These are phyloP conservation scores for Kuraishia ogatae DNA, from an alignment of 805 yeast species.

Conservation along the genomic window DNA sequence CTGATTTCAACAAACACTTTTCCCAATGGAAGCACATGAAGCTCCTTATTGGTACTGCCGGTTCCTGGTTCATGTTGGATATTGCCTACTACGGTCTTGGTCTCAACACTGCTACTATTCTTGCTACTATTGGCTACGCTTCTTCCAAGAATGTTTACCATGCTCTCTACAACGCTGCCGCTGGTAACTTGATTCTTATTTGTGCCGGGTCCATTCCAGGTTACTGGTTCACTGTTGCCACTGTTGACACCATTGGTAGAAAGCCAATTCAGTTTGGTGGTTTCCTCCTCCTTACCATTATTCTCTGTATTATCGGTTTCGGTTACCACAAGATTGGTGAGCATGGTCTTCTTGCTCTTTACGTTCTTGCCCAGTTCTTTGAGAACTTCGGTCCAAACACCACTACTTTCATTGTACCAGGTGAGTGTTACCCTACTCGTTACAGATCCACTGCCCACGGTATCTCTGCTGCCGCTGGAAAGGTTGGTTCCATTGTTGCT, in stretches of 20 bases:
- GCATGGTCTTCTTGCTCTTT: conserved; percentile 65
- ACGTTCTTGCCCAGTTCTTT: conserved; percentile 79
- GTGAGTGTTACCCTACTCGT: conserved; percentile 90
- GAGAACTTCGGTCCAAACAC: conserved; percentile 91
- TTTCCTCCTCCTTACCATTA: conserved; percentile 58
- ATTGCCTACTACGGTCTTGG: conserved; percentile 87
- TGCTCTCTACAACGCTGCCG: conserved; percentile 67
- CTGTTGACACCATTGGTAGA: conserved; percentile 77
- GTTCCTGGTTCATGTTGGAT: conserved; percentile 86
- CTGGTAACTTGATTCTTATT: conserved; percentile 85
- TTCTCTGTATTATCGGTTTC: conserved; percentile 78
- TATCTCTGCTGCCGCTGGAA: conserved; percentile 87
- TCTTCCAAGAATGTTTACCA: conserved; percentile 60
- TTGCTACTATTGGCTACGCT: conserved; percentile 80
- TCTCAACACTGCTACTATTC: conserved; percentile 71
- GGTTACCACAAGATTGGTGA: conserved; percentile 65
- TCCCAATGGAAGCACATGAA: conserved; percentile 82
- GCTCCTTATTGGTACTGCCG: conserved; percentile 81
- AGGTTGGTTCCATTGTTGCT: conserved; percentile 88
- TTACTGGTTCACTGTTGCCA: conserved; percentile 79
- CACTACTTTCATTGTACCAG: conserved; percentile 85
- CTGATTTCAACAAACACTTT: conserved; percentile 68
- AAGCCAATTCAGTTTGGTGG: conserved; percentile 75
- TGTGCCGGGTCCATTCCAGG: conserved; percentile 97
- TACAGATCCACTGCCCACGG: conserved; percentile 96